A percentile compares a stretch with the other conserved stretches of the same genome.
phyloP scores from a whole-genome alignment of 2,329 filamentous ascomycete genomes.

The Botryosphaeria agaves region DNA sequence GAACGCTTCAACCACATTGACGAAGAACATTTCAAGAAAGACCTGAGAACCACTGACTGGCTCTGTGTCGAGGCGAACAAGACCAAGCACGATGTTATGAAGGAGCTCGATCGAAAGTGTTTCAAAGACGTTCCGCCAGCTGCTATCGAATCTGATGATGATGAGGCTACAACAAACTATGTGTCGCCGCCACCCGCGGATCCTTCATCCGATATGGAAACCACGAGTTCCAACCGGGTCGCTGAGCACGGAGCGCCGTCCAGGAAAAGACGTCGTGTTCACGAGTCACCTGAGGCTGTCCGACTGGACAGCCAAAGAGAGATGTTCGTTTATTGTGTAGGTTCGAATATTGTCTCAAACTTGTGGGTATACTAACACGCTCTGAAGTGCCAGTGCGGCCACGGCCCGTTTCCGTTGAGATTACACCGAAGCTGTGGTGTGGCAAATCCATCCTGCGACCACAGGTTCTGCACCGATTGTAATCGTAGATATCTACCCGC shows the following conservation, averaged over 20 bases:
- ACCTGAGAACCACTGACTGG: constrained; percentile 40
- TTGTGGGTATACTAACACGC: not conserved
- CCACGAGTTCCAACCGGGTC: not conserved
- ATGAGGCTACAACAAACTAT: not conserved
- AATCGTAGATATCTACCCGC: not conserved
- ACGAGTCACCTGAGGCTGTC: not conserved
- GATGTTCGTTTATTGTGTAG: not conserved
- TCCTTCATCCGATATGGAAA: not conserved
- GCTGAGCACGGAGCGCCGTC: not conserved
- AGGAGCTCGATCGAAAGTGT: not conserved
- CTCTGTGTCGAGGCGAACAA: constrained; percentile 20
- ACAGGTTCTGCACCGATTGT: not conserved
- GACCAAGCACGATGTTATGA: constrained; percentile 13
- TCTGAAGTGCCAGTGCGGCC: not conserved
- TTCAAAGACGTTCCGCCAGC: not conserved
- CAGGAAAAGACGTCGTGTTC: not conserved
- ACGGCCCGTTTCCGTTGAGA: too few relatives aligned
- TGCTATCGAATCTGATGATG: not conserved
- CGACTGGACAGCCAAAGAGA: not conserved
- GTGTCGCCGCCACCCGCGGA: not conserved
- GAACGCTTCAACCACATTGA: constrained; percentile 61
- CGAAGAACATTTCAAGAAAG: constrained; percentile 43
- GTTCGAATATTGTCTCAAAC: not conserved
- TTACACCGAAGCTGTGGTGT: not conserved
- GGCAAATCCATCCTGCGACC: not conserved